Evolutionary conservation across 1,284 basidiomycete species (phyloP), one percentile per base, ranked within the genome.

Genomic region (Ceratobasidium theobromae): DNA sequence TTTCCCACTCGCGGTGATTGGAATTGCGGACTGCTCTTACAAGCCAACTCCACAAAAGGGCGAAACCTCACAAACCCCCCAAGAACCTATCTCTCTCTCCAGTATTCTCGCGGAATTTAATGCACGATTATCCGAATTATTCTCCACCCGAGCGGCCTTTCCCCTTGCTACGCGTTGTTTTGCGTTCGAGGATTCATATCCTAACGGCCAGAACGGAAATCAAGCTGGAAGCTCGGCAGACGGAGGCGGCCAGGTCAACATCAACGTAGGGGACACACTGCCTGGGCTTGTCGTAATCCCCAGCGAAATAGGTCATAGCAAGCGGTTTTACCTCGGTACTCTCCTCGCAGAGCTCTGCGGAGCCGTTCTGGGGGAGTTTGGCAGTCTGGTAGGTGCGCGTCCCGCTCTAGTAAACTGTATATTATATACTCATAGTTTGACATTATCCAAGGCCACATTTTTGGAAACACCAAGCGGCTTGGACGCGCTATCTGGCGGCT

Each of bases 271-370:
- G 1, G 84, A 86, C 23, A 51, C 46, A 49, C 75, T 84, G n/a
- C 80, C 85, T 11, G 86, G 86, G 16, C 74, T 92, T 27, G 82
- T 88, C 27, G 80, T 89, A 45, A 89, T 93, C 58, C 91, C 90
- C 9, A 83, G 82, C 71, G 83, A 88, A 74, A 88, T 91, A 84
- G 84, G 86, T 32, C 88, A 90, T 72, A 91, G 90, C 77, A 87
- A 84, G 73, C 68, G 46, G 57, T 77, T 90, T 33, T 93, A 93
- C 75, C 82, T 95, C 55, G 88, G 89, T 30, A 91, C 90, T n/a
- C 77, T 95, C 28, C 77, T 96, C 51, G 91, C 91, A 14, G 91
- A 93, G 72, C 78, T 95, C 18, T 92, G 92, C 69, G 93, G 93
- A 33, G 86, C 88, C 69, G 85, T 95, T 49, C 79, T 96, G 30